Evolutionary conservation across 352 stramenopile genomes (phyloP).

Genomic region (Plasmopara halstedii): DNA sequence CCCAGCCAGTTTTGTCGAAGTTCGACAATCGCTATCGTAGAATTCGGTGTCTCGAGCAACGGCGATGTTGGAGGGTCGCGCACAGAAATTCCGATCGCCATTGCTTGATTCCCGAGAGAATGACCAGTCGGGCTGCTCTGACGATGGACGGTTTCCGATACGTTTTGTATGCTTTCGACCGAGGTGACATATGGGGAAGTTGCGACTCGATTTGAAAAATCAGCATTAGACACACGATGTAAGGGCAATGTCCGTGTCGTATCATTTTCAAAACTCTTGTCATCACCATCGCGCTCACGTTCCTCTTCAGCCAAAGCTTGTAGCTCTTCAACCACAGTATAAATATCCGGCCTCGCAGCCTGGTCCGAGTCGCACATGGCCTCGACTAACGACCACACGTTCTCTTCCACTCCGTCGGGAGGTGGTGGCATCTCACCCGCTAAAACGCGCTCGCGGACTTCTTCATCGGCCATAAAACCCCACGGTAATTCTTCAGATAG

Average conservation of each 20-base stretch:
- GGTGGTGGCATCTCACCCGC: conserved; percentile 33
- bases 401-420: conserved; percentile 31
- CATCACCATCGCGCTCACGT: conserved; percentile 24
- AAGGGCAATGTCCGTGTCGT: conserved; percentile 15
- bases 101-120: conserved; percentile 1
- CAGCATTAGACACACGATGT: conserved; percentile 18
- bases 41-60: conserved; percentile 6
- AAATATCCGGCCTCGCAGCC: conserved; percentile 37
- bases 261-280: conserved; percentile 15
- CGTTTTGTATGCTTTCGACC: conserved; percentile 6
- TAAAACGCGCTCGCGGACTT: conserved; percentile 33
- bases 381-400: conserved; percentile 35
- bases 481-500: conserved; percentile 52
- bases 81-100: conserved; percentile 14
- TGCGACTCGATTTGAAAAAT: conserved; percentile 16
- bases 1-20: conserved; percentile 66
- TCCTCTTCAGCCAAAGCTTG: conserved; percentile 43
- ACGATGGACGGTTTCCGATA: conserved; percentile 6
- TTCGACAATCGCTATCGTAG: conserved; percentile 26
- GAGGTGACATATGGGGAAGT: conserved; percentile 7
- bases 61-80: conserved; percentile 8
- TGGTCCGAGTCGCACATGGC: conserved; percentile 50
- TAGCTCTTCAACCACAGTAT: conserved; percentile 35
- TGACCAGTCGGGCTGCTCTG: conserved; percentile 17
- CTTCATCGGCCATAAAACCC: conserved; percentile 39